Percentiles rank a stretch among this genome's conserved stretches.
Conservation (phyloP, 768 basidiomycete genomes). For the Russula abietina region DNA sequence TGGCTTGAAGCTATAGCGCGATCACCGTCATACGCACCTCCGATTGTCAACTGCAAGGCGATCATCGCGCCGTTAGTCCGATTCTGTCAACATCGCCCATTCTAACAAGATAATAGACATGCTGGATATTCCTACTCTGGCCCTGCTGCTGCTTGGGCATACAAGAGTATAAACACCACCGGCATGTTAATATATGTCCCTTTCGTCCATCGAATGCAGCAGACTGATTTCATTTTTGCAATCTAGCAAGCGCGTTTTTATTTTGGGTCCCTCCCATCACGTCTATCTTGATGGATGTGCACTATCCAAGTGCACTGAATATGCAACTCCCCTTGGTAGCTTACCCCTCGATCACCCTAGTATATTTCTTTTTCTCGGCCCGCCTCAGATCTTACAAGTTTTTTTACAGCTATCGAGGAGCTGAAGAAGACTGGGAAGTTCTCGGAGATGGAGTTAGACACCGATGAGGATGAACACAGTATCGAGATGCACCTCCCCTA, state of each 20-base stretch:
- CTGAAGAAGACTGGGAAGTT: conserved; percentile 65
- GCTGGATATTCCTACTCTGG: conserved; percentile 97
- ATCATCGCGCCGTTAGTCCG: conserved; percentile 89
- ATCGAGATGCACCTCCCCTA: conserved; percentile 98
- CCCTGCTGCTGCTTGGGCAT: conserved; percentile 92
- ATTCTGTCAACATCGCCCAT: not conserved
- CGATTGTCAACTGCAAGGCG: conserved; percentile 70
- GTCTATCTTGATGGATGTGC: conserved; percentile 84
- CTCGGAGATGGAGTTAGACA: conserved; percentile 51
- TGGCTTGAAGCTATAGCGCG: conserved; percentile 60
- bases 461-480: conserved; percentile 93
- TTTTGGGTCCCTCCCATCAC: conserved; percentile 95
- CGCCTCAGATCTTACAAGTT: conserved; percentile 1
- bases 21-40: conserved; percentile 50
- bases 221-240: not conserved
- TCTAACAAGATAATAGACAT: conserved; percentile 50
- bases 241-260: conserved; percentile 80
- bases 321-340: conserved; percentile 81
- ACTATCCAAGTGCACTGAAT: conserved; percentile 67
- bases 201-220: conserved; percentile 1
- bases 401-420: conserved; percentile 55
- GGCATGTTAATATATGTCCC: conserved; percentile 57
- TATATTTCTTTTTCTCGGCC: conserved; percentile 36
- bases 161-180: conserved; percentile 75
- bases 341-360: conserved; percentile 75